These are phyloP conservation scores for Tylopilus intermedius DNA, from an alignment of 768 basidiomycete species.

Conservation along the genomic window DNA sequence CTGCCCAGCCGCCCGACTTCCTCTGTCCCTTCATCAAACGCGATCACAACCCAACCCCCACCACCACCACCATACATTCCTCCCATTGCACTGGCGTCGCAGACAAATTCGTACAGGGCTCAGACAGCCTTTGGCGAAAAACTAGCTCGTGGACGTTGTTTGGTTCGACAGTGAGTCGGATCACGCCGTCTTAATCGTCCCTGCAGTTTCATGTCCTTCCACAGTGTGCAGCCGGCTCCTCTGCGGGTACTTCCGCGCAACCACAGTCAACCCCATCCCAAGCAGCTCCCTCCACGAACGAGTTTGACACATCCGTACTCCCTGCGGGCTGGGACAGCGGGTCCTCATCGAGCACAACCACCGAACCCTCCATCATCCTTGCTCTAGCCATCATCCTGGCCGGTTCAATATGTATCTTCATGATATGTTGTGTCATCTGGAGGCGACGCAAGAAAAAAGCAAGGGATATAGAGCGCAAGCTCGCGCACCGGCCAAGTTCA, in stretches of 20 bases:
- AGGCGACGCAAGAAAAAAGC: slow-evolving; percentile 36
- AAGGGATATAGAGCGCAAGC: slow-evolving; percentile 53
- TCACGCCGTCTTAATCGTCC: neutral
- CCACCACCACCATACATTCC: neutral
- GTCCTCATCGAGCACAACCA: slow-evolving; percentile 10
- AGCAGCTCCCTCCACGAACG: slow-evolving; percentile 13
- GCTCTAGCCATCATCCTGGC: slow-evolving; percentile 61
- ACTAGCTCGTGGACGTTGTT: slow-evolving; percentile 55
- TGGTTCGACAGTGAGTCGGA: slow-evolving; percentile 58
- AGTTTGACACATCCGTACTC: slow-evolving; percentile 30
- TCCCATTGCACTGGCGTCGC: slow-evolving; percentile 35
- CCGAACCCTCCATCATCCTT: slow-evolving; percentile 46
- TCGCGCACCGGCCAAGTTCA: slow-evolving; percentile 19
- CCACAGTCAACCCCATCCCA: slow-evolving; percentile 2
- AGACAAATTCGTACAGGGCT: slow-evolving; percentile 47
- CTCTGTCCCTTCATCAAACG: slow-evolving; percentile 49
- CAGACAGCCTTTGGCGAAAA: slow-evolving; percentile 57
- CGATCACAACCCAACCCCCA: slow-evolving; percentile 2
- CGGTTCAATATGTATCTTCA: slow-evolving; percentile 53
- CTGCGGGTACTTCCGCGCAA: neutral
- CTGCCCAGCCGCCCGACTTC: slow-evolving; percentile 46
- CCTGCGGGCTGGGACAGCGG: slow-evolving; percentile 51
- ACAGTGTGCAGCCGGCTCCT: slow-evolving; percentile 18
- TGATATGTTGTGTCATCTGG: slow-evolving; percentile 60
- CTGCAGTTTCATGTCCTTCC: neutral